Percentiles rank a stretch among this genome's conserved stretches.
Evolutionary conservation across 441 rosid species (phyloP).

Genomic region (Gossypium laxum): DNA sequence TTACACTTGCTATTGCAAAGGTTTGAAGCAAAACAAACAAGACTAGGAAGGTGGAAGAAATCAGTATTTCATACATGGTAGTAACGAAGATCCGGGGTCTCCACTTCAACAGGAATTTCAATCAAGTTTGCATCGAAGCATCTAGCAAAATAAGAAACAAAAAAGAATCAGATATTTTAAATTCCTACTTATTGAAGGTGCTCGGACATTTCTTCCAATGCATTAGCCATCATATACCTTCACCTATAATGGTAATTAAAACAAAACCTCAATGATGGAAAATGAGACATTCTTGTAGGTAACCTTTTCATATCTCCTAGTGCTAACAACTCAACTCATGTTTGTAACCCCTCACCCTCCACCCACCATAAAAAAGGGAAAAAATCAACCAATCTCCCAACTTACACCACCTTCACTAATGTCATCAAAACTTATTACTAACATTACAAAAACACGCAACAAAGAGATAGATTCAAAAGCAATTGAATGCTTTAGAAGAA

Average conservation of each 20-base stretch:
- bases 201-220: not conserved
- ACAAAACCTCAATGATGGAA: not conserved
- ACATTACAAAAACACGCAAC: not conserved
- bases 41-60: conserved; percentile 7
- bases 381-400: not conserved
- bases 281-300: not conserved
- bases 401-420: not conserved
- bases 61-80: conserved; percentile 53
- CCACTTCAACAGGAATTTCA: conserved; percentile 89
- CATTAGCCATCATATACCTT: not conserved
- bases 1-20: conserved; percentile 8
- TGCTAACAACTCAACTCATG: not conserved
- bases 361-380: too few species aligned
- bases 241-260: not conserved
- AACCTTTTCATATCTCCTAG: not conserved
- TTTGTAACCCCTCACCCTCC: not conserved
- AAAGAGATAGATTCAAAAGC: not conserved
- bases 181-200: not conserved
- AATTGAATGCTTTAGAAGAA: not conserved
- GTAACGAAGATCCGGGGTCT: conserved; percentile 55
- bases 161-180: conserved; percentile 3
- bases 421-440: not conserved
- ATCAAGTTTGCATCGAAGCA: conserved; percentile 86
- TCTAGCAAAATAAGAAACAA: conserved; percentile 26
- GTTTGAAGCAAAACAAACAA: conserved; percentile 13